Evolutionary conservation across 805 yeast genomes (phyloP).

Genomic region (Lipomyces yamanashiensis): DNA sequence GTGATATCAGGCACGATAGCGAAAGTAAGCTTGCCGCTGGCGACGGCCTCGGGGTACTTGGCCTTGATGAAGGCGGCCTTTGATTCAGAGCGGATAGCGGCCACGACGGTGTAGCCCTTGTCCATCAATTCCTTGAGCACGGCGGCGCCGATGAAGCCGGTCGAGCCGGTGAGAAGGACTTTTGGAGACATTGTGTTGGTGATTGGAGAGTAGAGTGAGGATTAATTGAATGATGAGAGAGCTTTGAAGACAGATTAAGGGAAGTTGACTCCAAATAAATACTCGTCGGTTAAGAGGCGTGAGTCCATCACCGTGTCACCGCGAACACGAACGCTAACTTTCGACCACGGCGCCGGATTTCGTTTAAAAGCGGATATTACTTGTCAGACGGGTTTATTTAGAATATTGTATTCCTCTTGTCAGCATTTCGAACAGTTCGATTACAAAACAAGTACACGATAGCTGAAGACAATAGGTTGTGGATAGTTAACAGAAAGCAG

Average conservation of each 20-base stretch:
- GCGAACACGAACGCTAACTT: no score
- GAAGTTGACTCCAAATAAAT: no score
- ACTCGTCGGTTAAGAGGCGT: no score
- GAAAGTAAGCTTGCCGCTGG: not conserved
- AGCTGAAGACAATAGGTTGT: no score
- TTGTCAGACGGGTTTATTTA: no score
- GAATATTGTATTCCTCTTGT: no score
- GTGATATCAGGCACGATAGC: slow-evolving; percentile 17
- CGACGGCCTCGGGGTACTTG: slow-evolving; percentile 41
- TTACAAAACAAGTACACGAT: no score
- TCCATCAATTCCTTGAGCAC: slow-evolving; percentile 48
- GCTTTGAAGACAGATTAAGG: not conserved
- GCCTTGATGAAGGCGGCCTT: slow-evolving; percentile 47
- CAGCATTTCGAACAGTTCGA: no score
- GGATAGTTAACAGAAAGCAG: no score
- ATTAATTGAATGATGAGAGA: not conserved
- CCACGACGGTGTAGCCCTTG: slow-evolving; percentile 51
- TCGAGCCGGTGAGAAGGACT: slow-evolving; percentile 55
- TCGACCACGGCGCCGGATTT: no score
- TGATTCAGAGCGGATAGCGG: slow-evolving; percentile 51
- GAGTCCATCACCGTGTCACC: no score
- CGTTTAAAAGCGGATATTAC: no score
- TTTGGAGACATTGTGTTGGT: slow-evolving; percentile 12
- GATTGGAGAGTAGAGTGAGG: not conserved
- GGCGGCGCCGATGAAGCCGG: slow-evolving; percentile 57